Percentiles rank a stretch among this genome's conserved stretches.
These are phyloP conservation scores for Sphagnum magellanicum DNA, from an alignment of 228 moss, liverwort and hornwort genomes.

Conservation along the genomic window DNA sequence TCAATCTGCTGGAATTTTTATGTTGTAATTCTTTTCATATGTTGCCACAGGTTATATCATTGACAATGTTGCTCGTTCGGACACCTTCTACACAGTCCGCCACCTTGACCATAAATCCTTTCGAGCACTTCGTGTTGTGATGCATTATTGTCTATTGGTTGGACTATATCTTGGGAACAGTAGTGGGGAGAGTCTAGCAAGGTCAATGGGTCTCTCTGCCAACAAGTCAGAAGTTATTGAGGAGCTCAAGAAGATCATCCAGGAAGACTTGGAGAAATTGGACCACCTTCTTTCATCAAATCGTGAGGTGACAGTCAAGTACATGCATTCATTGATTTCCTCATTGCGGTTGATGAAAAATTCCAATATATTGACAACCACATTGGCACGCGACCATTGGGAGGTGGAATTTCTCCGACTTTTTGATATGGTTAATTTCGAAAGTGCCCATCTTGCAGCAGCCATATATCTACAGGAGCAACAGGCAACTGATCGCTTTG, in stretches of 20 bases:
- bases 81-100: slow-evolving; percentile 37
- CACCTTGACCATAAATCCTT: slow-evolving; percentile 40
- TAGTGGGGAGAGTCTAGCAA: slow-evolving; percentile 15
- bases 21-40: not conserved
- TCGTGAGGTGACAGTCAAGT: slow-evolving; percentile 34
- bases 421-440: slow-evolving; percentile 20
- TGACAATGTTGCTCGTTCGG: slow-evolving; percentile 46
- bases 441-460: slow-evolving; percentile 25
- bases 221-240: slow-evolving; percentile 11
- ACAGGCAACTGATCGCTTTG: slow-evolving; percentile 37
- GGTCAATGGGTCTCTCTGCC: slow-evolving; percentile 14
- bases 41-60: slow-evolving; percentile 29
- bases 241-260: slow-evolving; percentile 27
- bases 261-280: slow-evolving; percentile 45
- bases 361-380: slow-evolving; percentile 10
- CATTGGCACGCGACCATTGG: slow-evolving; percentile 19
- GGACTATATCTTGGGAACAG: slow-evolving; percentile 17
- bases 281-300: slow-evolving; percentile 44
- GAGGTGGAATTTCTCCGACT: slow-evolving; percentile 45
- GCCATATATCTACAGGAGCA: slow-evolving; percentile 34
- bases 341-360: slow-evolving; percentile 24
- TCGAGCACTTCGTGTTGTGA: slow-evolving; percentile 31
- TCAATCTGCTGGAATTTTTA: not conserved
- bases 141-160: slow-evolving; percentile 34
- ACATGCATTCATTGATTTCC: slow-evolving; percentile 33